Conservation (phyloP, 2,329 filamentous ascomycete genomes). For the Venturia asperata region DNA sequence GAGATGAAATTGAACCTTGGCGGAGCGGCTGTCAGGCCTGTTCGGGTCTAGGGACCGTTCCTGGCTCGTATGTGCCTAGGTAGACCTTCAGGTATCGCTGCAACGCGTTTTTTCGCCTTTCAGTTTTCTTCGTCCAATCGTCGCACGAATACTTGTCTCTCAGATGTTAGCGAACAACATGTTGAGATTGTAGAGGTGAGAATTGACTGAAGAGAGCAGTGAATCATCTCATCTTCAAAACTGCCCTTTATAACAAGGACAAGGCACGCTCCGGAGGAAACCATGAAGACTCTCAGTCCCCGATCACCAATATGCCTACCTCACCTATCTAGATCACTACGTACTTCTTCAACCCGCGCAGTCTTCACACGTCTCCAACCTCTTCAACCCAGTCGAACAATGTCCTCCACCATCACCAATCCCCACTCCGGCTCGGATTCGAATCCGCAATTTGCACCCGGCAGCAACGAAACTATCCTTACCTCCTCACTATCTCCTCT, state of each 20-base stretch:
- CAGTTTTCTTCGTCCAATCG: too few relatives aligned
- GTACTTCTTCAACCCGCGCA: background rate
- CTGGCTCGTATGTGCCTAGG: too few relatives aligned
- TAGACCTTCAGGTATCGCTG: too few relatives aligned
- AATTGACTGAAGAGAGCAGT: too few relatives aligned
- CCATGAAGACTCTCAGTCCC: background rate
- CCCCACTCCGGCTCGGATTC: background rate
- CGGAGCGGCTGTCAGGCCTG: too few relatives aligned
- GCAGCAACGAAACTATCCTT: background rate
- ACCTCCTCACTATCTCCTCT: background rate
- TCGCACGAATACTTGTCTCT: too few relatives aligned
- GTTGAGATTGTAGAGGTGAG: too few relatives aligned
- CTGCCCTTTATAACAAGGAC: background rate
- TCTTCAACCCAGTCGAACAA: background rate
- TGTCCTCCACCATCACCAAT: background rate
- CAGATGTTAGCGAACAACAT: too few relatives aligned
- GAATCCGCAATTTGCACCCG: background rate
- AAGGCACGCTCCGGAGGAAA: background rate
- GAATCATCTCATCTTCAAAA: too few relatives aligned
- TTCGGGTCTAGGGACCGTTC: too few relatives aligned
- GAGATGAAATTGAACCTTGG: too few relatives aligned
- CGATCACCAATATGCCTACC: conserved; percentile 3
- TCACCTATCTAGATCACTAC: conserved; percentile 1
- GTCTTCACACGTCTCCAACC: background rate
- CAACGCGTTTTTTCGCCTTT: too few relatives aligned